These are phyloP conservation scores for Citrus medica DNA, from an alignment of 345 rosid genomes.

Conservation along the genomic window DNA sequence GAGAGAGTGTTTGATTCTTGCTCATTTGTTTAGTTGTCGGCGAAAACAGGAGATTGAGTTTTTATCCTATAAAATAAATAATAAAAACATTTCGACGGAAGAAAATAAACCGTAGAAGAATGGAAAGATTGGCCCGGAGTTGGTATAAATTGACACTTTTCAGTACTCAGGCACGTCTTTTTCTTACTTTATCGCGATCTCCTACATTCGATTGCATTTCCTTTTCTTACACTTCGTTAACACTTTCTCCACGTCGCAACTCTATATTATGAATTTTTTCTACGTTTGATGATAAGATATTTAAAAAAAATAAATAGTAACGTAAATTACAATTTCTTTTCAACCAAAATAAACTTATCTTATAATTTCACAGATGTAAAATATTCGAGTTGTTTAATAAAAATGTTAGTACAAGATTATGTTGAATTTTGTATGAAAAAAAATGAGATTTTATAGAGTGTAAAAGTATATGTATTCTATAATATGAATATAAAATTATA, in stretches of 20 bases:
- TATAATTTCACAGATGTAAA: too few relatives aligned
- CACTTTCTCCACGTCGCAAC: not conserved
- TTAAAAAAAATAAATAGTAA: too few relatives aligned
- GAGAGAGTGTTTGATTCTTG: conserved; percentile 15
- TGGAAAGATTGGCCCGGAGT: not conserved
- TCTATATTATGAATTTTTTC: too few relatives aligned
- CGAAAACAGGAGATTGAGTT: conserved; percentile 15
- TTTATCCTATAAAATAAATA: not conserved
- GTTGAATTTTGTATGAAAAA: too few relatives aligned
- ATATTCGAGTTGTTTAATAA: too few relatives aligned
- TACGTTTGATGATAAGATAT: too few relatives aligned
- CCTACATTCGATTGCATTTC: not conserved
- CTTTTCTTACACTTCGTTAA: not conserved
- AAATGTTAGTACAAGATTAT: too few relatives aligned
- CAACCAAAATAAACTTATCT: too few relatives aligned
- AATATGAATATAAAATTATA: too few relatives aligned
- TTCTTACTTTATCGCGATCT: not conserved
- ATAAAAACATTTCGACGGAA: not conserved
- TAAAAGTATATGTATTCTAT: too few relatives aligned
- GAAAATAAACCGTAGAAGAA: not conserved
- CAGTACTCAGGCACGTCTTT: not conserved
- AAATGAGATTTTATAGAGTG: too few relatives aligned
- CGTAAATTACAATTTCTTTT: too few relatives aligned
- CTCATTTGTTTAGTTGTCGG: conserved; percentile 32
- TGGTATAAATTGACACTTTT: conserved; percentile 10